Evolutionary conservation across 345 rosid genomes (phyloP), one percentile per base, ranked within the genome.

Genomic region (Brassica cretica): DNA sequence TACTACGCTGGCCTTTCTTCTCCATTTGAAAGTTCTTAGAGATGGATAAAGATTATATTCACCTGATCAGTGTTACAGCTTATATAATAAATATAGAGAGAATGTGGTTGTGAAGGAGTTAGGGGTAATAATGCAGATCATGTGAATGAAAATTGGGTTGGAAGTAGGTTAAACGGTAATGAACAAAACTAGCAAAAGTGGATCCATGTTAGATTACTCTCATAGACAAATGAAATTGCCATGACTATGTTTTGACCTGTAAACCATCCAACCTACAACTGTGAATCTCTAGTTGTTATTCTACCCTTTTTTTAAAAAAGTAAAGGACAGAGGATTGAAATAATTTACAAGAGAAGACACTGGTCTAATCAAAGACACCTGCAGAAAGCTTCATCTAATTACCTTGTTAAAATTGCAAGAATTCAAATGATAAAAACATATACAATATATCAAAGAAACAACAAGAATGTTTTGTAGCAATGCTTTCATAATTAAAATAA

Each of bases 21-120:
- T 86, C 90, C 93, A 90, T 87, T 68, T 70, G 6, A 70, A 70
- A 68, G 71, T 73, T 58, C 21, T 61, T 10, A 68, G 44, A 72
- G 78, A 27, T 33, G 59, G 70, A n/a, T 49, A 24, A 74, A 74
- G 71, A 69, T 29, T 69, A 72, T 73, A 35, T 62, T 62, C 78
- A 51, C 82, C 78, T 75, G 39, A 39, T 64, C 41, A 70, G 46
- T 69, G 60, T 61, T 61, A 49, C 19, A 60, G 62, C 49, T 68
- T 64, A 59, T 72, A 66, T 78, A 82, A 51, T 37, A 46, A 77
- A 77, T 16, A 64, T 41, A 8, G 8, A 70, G 46, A 18, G 5
- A 51, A 5, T 63, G 76, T 68, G 41, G 73, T 59, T 69, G 68
- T 70, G 21, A 8, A 60, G 74, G 74, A 72, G 83, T 73, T 32